phyloP scores from a whole-genome alignment of 768 basidiomycete genomes.

The Xerocomellus intermedius region DNA sequence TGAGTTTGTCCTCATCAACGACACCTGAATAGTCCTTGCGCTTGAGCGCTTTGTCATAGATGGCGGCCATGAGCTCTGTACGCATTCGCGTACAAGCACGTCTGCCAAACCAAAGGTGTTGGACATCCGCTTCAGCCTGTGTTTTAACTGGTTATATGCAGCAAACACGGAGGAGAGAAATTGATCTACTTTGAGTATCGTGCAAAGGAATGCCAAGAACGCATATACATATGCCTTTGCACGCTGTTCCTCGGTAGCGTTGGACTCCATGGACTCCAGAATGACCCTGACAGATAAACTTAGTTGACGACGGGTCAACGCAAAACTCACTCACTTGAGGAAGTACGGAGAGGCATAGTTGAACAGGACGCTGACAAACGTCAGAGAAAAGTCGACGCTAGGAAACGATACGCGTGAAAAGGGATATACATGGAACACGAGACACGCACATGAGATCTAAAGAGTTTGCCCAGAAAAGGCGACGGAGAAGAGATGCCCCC shows the following conservation, averaged over 20 bases:
- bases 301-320: neutral
- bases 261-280: conserved; percentile 51
- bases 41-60: conserved; percentile 87
- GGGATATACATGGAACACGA: neutral
- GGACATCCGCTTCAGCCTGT: conserved; percentile 63
- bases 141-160: neutral
- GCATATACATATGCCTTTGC: conserved; percentile 77
- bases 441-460: conserved; percentile 40
- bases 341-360: conserved; percentile 85
- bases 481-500: conserved; percentile 37
- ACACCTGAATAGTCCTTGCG: conserved; percentile 82
- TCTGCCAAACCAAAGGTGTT: conserved; percentile 79
- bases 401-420: neutral
- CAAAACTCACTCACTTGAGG: conserved; percentile 52
- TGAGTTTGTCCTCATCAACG: conserved; percentile 48
- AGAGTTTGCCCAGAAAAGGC: conserved; percentile 45
- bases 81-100: conserved; percentile 73
- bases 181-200: conserved; percentile 29
- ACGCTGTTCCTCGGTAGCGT: conserved; percentile 48
- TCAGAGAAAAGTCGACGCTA: conserved; percentile 65
- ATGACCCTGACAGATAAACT: conserved; percentile 43
- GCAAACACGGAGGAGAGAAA: neutral
- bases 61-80: conserved; percentile 76
- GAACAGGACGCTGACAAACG: conserved; percentile 66
- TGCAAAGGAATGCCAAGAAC: conserved; percentile 65